These are phyloP conservation scores for Gossypium mustelinum DNA, from an alignment of 345 rosid genomes.

Conservation along the genomic window DNA sequence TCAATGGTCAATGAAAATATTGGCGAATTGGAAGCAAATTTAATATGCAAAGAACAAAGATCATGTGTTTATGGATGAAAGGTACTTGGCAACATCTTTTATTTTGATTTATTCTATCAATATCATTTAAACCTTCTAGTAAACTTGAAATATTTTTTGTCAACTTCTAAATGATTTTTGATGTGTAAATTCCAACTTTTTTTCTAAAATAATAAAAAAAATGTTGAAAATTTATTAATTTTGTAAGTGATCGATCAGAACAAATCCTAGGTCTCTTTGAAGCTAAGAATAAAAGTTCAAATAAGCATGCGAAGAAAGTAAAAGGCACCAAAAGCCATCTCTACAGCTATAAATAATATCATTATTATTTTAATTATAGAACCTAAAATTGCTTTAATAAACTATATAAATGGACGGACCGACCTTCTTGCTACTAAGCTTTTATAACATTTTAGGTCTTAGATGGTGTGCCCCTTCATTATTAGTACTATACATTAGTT, in stretches of 20 bases:
- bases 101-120: not conserved
- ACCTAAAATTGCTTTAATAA: not conserved
- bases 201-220: no score
- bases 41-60: not conserved
- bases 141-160: no score
- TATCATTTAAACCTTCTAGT: not conserved
- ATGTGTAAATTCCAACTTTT: no score
- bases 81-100: no score
- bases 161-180: no score
- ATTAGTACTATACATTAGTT: not conserved
- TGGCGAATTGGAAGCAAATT: not conserved
- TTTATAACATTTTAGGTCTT: not conserved
- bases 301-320: constrained; percentile 11
- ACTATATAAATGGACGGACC: not conserved
- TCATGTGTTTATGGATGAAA: not conserved
- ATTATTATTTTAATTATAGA: not conserved
- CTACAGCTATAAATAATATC: not conserved
- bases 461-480: not conserved
- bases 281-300: not conserved
- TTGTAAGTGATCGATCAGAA: no score
- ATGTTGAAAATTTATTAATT: no score
- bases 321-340: not conserved
- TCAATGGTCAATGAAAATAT: not conserved
- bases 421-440: not conserved
- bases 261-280: no score